phyloP scores from a whole-genome alignment of 331 rosid species.

The Malus hybrid region DNA sequence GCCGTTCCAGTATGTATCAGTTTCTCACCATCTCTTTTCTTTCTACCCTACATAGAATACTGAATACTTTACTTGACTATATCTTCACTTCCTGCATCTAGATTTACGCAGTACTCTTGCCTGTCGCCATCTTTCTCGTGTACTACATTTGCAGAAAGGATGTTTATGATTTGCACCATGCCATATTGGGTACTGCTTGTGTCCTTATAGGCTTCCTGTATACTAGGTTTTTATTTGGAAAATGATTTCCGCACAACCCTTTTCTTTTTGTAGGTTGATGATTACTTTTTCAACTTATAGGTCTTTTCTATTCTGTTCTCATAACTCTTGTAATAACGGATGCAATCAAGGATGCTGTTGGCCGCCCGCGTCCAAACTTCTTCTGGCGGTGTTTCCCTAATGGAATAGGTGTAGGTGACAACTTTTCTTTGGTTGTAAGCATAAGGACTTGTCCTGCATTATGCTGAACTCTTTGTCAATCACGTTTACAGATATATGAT shows the following conservation, averaged over 20 bases:
- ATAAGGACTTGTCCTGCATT: background rate
- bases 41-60: background rate
- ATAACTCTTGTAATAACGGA: conserved; percentile 17
- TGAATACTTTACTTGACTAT: background rate
- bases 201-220: background rate
- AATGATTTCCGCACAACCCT: too few species aligned
- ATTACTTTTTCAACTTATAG: background rate
- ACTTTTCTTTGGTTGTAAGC: background rate
- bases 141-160: conserved; percentile 4
- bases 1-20: conserved; percentile 12
- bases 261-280: background rate
- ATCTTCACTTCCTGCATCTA: background rate
- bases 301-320: conserved; percentile 1
- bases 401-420: conserved; percentile 9
- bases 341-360: conserved; percentile 13
- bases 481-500: background rate
- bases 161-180: conserved; percentile 15
- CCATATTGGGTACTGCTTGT: conserved; percentile 3
- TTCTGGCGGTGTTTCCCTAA: conserved; percentile 20
- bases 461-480: background rate
- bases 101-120: conserved; percentile 8
- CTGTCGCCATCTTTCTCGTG: background rate
- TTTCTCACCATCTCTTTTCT: background rate
- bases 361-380: conserved; percentile 19
- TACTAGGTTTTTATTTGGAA: background rate